Conservation (phyloP, 495 filamentous ascomycete genomes). For the Tricharina praecox region DNA sequence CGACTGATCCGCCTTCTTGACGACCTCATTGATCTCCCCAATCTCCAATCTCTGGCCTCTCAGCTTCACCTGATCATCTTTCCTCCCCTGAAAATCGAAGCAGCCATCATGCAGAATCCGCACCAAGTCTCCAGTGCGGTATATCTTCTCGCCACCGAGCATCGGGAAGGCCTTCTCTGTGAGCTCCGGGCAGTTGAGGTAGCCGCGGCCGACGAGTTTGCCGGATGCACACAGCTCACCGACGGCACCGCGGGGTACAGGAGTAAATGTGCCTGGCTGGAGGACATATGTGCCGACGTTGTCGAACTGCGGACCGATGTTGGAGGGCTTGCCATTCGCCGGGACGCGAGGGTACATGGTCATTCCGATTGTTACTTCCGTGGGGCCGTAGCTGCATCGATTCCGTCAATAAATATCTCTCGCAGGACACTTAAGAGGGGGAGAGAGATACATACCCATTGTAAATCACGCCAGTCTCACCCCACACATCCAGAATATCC, state of each 20-base stretch:
- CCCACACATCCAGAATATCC: slow-evolving; percentile 57
- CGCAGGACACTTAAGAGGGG: no score
- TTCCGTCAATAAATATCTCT: neutral
- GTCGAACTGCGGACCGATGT: slow-evolving; percentile 69
- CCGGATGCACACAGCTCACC: slow-evolving; percentile 82
- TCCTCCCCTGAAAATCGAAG: slow-evolving; percentile 57
- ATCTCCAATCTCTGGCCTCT: slow-evolving; percentile 63
- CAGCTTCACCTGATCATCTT: slow-evolving; percentile 67
- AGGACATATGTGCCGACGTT: slow-evolving; percentile 73
- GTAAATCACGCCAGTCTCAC: slow-evolving; percentile 44
- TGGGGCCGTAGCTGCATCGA: slow-evolving; percentile 48
- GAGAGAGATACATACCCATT: slow-evolving; percentile 40
- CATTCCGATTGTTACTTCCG: slow-evolving; percentile 77
- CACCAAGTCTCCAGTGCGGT: slow-evolving; percentile 67
- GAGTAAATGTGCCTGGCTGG: slow-evolving; percentile 45
- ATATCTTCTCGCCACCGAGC: slow-evolving; percentile 39
- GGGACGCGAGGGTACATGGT: slow-evolving; percentile 63
- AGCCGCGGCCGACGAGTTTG: slow-evolving; percentile 71
- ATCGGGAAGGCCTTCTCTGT: slow-evolving; percentile 46
- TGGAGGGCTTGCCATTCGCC: slow-evolving; percentile 52
- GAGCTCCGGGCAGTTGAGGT: slow-evolving; percentile 58
- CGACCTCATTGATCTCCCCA: slow-evolving; percentile 54
- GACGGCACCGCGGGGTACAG: slow-evolving; percentile 58
- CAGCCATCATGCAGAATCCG: slow-evolving; percentile 51
- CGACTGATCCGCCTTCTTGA: slow-evolving; percentile 33